phyloP scores from a whole-genome alignment of 1,139 yeast genomes.

The Debaryomyces psychrophilus region DNA sequence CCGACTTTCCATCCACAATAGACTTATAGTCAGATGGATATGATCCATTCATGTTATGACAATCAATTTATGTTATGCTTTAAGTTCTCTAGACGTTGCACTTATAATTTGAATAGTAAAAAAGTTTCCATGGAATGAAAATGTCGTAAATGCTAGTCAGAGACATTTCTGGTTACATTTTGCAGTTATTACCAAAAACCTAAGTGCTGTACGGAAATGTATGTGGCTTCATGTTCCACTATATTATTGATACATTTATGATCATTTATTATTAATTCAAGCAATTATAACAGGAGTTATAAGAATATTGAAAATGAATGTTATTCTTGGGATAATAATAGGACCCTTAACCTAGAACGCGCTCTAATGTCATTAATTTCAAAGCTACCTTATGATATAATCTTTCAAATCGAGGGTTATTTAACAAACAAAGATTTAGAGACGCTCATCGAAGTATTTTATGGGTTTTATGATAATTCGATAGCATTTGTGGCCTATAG shows the following conservation, averaged over 20 bases:
- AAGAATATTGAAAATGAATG: too few relatives aligned
- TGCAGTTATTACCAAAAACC: conserved; percentile 2
- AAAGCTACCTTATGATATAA: conserved; percentile 1
- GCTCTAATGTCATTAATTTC: conserved; percentile 4
- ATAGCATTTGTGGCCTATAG: neutral
- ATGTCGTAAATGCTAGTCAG: conserved; percentile 1
- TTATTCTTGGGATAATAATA: too few relatives aligned
- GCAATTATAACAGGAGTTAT: too few relatives aligned
- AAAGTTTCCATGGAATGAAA: neutral
- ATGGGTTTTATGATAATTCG: neutral
- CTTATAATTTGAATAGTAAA: neutral
- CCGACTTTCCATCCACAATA: neutral
- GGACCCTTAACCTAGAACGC: too few relatives aligned
- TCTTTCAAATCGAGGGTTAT: neutral
- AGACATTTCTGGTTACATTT: conserved; percentile 7
- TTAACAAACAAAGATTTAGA: neutral
- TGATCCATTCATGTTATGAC: conserved; percentile 9
- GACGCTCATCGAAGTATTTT: neutral
- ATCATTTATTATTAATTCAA: neutral
- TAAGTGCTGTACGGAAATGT: neutral
- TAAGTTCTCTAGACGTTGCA: neutral
- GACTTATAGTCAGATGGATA: conserved; percentile 4
- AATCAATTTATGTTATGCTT: conserved; percentile 2
- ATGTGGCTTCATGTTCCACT: conserved; percentile 2
- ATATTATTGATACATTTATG: neutral